phyloP scores from a whole-genome alignment of 306 rosid genomes.

The Benincasa hispida region DNA sequence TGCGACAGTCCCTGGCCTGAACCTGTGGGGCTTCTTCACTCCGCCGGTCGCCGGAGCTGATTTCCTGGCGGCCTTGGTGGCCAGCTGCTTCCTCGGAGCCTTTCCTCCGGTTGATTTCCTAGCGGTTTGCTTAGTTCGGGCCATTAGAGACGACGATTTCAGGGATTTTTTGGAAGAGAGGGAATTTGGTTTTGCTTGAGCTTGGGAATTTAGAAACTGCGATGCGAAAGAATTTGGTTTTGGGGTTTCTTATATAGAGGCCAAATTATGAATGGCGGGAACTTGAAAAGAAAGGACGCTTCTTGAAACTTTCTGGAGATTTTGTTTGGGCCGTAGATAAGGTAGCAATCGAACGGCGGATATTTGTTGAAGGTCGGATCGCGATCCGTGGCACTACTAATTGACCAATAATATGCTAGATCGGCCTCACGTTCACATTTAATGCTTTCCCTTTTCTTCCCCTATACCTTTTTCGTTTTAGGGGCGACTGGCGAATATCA shows the following conservation, averaged over 20 bases:
- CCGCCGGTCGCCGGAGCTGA: slow-evolving; percentile 1
- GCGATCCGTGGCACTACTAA: not conserved
- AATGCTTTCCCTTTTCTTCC: not conserved
- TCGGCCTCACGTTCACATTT: not conserved
- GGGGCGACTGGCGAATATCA: no score
- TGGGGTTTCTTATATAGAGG: not conserved
- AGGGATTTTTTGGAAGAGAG: no score
- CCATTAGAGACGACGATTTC: not conserved
- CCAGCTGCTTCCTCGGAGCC: slow-evolving; percentile 6
- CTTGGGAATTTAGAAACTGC: no score
- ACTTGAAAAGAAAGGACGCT: not conserved
- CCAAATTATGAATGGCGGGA: not conserved
- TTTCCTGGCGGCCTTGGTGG: slow-evolving; percentile 1
- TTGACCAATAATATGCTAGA: not conserved
- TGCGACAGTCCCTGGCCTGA: not conserved
- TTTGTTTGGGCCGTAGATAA: not conserved
- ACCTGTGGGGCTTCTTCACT: slow-evolving; percentile 3
- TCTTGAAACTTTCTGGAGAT: not conserved
- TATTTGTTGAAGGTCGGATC: not conserved
- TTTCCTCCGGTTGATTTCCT: slow-evolving; percentile 4
- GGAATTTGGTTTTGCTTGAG: not conserved
- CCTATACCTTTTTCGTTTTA: not conserved
- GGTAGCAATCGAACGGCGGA: not conserved
- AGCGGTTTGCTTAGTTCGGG: not conserved
- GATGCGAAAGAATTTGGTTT: not conserved